A percentile compares a stretch with the other conserved stretches of the same genome.
Evolutionary conservation across 768 basidiomycete genomes (phyloP).

Genomic region (Royoungia palumana): DNA sequence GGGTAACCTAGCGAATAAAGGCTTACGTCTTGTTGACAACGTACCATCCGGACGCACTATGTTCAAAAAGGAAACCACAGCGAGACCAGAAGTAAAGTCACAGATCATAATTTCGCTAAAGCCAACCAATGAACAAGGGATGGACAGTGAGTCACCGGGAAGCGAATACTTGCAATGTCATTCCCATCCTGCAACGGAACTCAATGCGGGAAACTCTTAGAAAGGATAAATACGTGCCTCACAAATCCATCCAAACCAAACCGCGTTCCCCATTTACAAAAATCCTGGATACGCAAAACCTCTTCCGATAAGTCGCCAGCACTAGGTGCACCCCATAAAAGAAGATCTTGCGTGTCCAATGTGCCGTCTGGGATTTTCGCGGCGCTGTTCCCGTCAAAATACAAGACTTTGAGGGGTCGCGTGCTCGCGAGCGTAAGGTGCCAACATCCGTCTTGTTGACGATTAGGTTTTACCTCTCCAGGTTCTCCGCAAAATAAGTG

Average conservation of each 20-base stretch:
- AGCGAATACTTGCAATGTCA: slow-evolving; percentile 30
- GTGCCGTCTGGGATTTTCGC: slow-evolving; percentile 40
- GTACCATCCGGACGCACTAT: not conserved
- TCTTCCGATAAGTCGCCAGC: slow-evolving; percentile 29
- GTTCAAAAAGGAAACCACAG: slow-evolving; percentile 19
- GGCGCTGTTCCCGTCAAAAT: slow-evolving; percentile 53
- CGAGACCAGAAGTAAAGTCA: slow-evolving; percentile 29
- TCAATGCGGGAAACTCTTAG: not conserved
- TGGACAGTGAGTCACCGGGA: not conserved
- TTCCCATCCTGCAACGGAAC: slow-evolving; percentile 21
- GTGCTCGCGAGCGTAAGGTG: slow-evolving; percentile 15
- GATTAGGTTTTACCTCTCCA: not conserved
- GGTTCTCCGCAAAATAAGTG: slow-evolving; percentile 34
- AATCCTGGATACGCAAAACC: slow-evolving; percentile 30
- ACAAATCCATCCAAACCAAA: slow-evolving; percentile 46
- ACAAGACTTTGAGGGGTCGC: slow-evolving; percentile 41
- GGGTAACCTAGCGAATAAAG: not conserved
- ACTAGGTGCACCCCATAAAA: slow-evolving; percentile 37
- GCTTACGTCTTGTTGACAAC: not conserved
- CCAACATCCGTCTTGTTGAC: slow-evolving; percentile 13
- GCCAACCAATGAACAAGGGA: not conserved
- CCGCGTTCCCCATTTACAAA: slow-evolving; percentile 44
- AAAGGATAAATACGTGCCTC: slow-evolving; percentile 24
- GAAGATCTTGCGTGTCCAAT: slow-evolving; percentile 48
- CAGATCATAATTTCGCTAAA: slow-evolving; percentile 38